These are phyloP conservation scores for Clathrospora elynae DNA, from an alignment of 2,329 filamentous ascomycete species.

Conservation along the genomic window DNA sequence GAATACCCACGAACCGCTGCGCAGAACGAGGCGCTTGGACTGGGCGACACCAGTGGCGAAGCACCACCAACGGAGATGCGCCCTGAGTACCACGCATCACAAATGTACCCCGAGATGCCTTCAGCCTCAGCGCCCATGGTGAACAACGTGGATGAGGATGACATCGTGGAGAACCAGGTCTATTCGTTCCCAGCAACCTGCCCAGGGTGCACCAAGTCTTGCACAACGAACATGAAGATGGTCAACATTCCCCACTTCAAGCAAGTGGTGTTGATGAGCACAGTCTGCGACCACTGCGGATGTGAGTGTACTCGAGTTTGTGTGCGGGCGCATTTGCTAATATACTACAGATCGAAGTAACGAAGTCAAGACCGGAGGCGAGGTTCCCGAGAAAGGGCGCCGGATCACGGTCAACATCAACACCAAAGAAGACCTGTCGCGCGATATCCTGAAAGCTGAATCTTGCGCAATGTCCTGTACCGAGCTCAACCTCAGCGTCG, in stretches of 20 bases:
- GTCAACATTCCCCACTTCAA: conserved; percentile 98
- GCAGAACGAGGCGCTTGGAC: conserved; percentile 84
- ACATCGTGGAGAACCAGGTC: conserved; percentile 91
- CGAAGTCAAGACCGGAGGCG: conserved; percentile 96
- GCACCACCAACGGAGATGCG: conserved; percentile 63
- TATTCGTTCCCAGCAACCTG: conserved; percentile 92
- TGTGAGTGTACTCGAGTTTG: conserved; percentile 50
- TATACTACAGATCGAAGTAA: conserved; percentile 72
- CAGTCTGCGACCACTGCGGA: conserved; percentile 87
- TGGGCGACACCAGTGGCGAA: conserved; percentile 58
- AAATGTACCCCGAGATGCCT: conserved; percentile 53
- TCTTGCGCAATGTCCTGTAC: conserved; percentile 85
- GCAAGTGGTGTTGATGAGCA: conserved; percentile 94
- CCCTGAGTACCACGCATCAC: conserved; percentile 57
- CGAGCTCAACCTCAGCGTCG: conserved; percentile 83
- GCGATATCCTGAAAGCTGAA: conserved; percentile 96
- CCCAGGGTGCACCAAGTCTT: conserved; percentile 84
- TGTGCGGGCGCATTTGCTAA: conserved; percentile 11
- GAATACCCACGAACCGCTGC: conserved; percentile 82
- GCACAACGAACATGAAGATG: conserved; percentile 97
- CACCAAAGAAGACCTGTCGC: conserved; percentile 72
- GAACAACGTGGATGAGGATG: conserved; percentile 60
- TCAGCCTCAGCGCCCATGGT: conserved; percentile 38
- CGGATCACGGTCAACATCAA: conserved; percentile 79
- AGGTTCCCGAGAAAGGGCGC: conserved; percentile 82